Evolutionary conservation across 371 early-diverging fungal species (phyloP).

Genomic region (Dichotomocladium elegans): DNA sequence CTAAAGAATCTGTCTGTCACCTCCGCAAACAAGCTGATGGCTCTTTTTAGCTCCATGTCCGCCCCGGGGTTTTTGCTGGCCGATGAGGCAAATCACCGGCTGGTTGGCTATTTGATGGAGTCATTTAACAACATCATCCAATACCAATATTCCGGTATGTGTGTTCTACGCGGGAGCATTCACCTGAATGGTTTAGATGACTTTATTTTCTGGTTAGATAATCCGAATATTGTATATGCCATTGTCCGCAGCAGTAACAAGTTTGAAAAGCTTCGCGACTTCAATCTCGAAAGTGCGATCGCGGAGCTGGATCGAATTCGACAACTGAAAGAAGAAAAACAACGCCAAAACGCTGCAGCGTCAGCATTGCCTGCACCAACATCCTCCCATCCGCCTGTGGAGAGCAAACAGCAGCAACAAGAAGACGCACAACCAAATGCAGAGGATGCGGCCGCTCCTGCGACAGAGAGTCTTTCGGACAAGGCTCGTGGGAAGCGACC

Average conservation of each 20-base stretch:
- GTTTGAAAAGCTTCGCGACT: slow-evolving; percentile 57
- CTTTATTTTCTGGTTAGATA: no score
- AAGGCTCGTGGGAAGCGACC: slow-evolving; percentile 41
- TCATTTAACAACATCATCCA: slow-evolving; percentile 78
- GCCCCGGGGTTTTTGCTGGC: slow-evolving; percentile 78
- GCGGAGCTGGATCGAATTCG: slow-evolving; percentile 54
- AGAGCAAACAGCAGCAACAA: not conserved
- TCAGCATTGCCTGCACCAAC: not conserved
- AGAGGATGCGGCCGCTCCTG: slow-evolving; percentile 1
- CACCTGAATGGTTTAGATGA: no score
- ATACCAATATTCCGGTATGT: slow-evolving; percentile 65
- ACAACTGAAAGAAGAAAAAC: slow-evolving; percentile 32
- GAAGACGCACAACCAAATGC: not conserved
- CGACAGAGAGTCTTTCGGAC: slow-evolving; percentile 21
- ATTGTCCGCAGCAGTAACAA: slow-evolving; percentile 66
- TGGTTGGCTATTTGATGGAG: slow-evolving; percentile 71
- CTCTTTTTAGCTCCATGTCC: slow-evolving; percentile 72
- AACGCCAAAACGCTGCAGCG: slow-evolving; percentile 6
- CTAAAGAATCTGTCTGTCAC: slow-evolving; percentile 69
- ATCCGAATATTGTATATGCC: slow-evolving; percentile 75
- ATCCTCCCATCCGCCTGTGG: not conserved
- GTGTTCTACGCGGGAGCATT: no score
- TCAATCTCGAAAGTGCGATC: slow-evolving; percentile 62
- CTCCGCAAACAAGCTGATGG: slow-evolving; percentile 70
- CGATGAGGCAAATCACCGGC: slow-evolving; percentile 69